Base-by-base conservation (phyloP, 2,329 filamentous ascomycete species). In the Pezicula neosporulosa region DNA sequence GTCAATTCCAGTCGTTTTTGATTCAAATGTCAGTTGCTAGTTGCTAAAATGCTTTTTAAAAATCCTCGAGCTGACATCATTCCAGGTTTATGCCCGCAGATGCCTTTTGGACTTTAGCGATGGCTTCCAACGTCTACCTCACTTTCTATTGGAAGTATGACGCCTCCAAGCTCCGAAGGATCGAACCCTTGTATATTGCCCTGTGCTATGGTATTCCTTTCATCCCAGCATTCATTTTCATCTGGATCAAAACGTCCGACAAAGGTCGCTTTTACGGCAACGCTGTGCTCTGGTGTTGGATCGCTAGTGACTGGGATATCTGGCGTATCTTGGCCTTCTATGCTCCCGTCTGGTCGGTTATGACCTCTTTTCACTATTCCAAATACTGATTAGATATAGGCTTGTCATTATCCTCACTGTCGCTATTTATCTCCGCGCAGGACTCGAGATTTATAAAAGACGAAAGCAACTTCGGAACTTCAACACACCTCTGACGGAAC, bases 81-180 rank as follows among this genome's bases (percentile, higher is more conserved):
- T 38, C 10, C 62, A 90, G 86, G 85, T 91, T 91, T 65, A 83
- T 90, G 77, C 84, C 85, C 2, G 86, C 87, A 5, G 87, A 90
- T 71, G 83, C 86, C 1, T 75, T 87, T 43, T 92, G 86, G 88
- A 88, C 86, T 1, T 75, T 92, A 52, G 83, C 86, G 49, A 94
- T 95, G 89, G 88, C 89, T 1, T 77, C 85, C 59, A 95, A 94
- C 64, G 89, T 94, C 47, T 90, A 90, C 66, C 70, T 93, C 13
- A 91, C 89, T 0, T 90, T 94, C 63, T 91, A 90, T 67, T 77
- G 76, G 61, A 87, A 87, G 56, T 92, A 85, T 59, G 82, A 87
- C 53, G 81, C 84, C 1, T 69, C 76, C 4, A 77, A 80, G 48
- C 72, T 94, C 13, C 82, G 82, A 10, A 75, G 69, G 42, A 77